Evolutionary conservation across 352 stramenopile species (phyloP).

Genomic region (Aphanomyces astaci): DNA sequence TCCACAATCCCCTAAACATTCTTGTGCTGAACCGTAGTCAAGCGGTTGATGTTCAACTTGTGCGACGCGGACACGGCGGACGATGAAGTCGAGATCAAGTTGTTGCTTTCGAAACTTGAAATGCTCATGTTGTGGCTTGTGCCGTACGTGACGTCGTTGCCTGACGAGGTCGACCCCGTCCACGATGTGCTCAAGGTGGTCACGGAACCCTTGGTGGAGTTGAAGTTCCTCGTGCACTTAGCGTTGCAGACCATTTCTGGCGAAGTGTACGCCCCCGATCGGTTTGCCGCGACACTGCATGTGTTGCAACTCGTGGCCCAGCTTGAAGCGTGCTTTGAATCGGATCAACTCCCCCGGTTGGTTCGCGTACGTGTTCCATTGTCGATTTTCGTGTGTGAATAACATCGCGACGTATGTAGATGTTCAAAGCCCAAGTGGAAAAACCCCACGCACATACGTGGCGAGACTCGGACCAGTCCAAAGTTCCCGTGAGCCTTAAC

Average conservation of each 20-base stretch:
- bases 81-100: background rate
- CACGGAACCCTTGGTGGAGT: background rate
- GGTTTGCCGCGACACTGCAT: background rate
- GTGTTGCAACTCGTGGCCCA: background rate
- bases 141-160: background rate
- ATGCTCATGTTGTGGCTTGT: conserved; percentile 15
- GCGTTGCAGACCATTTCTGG: background rate
- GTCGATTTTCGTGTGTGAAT: background rate
- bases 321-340: background rate
- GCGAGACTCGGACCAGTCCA: background rate
- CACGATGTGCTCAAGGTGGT: background rate
- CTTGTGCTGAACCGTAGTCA: background rate
- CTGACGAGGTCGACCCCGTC: background rate
- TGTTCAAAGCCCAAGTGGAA: conserved; percentile 1
- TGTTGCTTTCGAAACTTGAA: conserved; percentile 5
- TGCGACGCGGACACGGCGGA: background rate
- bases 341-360: background rate
- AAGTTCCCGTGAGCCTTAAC: background rate
- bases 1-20: background rate
- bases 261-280: conserved; percentile 4
- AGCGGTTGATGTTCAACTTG: conserved; percentile 7
- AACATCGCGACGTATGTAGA: background rate
- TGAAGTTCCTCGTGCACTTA: background rate
- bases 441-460: background rate
- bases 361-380: background rate